Percentiles rank a stretch among this genome's conserved stretches.
Evolutionary conservation across 2,329 filamentous ascomycete genomes (phyloP).

Genomic region (Juglanconis oblonga): DNA sequence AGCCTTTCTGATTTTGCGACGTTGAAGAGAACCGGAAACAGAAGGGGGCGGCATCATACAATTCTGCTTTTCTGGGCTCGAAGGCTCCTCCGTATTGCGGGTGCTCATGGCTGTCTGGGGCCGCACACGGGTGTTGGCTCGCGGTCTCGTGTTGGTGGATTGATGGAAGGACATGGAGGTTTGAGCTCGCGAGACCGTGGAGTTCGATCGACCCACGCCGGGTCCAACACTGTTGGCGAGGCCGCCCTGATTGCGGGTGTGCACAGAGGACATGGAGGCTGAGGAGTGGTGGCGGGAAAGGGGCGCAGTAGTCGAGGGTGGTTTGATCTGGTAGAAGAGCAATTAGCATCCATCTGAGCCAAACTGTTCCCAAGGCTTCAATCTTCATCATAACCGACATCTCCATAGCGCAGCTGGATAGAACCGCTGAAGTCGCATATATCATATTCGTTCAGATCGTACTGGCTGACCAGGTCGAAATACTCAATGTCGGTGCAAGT

Average conservation of each 20-base stretch:
- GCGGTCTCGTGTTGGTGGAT: constrained; percentile 43
- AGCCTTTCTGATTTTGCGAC: constrained; percentile 25
- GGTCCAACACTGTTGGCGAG: constrained; percentile 59
- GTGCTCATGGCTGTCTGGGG: constrained; percentile 36
- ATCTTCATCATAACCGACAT: constrained; percentile 1
- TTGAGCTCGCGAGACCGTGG: constrained; percentile 44
- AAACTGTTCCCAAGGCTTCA: not conserved
- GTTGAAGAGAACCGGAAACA: constrained; percentile 14
- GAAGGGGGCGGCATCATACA: constrained; percentile 34
- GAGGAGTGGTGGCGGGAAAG: constrained; percentile 38
- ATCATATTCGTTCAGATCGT: not conserved
- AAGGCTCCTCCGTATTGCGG: constrained; percentile 27
- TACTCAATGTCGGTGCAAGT: not conserved
- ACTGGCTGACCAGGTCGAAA: not conserved
- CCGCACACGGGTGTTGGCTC: constrained; percentile 37
- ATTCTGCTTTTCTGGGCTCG: constrained; percentile 29
- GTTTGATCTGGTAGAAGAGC: constrained; percentile 31
- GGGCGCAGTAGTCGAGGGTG: constrained; percentile 27
- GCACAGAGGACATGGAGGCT: constrained; percentile 37
- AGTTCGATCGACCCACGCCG: constrained; percentile 42
- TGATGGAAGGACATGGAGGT: constrained; percentile 48
- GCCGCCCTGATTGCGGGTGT: constrained; percentile 36
- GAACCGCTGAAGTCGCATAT: not conserved
- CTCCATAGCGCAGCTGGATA: not conserved
- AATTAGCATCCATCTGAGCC: not conserved